Conservation (phyloP, 2,329 filamentous ascomycete species). For the Talaromyces sp. region DNA sequence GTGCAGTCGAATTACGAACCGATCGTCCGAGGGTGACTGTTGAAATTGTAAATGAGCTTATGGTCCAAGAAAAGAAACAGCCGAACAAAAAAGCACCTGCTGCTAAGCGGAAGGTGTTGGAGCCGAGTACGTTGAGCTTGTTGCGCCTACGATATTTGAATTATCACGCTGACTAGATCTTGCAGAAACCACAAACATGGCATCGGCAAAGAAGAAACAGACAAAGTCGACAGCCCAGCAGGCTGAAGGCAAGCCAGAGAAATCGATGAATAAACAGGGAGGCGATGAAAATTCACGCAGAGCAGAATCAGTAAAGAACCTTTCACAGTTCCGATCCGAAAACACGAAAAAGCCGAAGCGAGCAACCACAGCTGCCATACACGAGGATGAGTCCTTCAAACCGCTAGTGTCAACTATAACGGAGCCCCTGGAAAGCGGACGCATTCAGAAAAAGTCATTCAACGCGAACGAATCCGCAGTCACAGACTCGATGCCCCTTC, state of each 20-base stretch:
- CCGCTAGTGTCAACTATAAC: not conserved
- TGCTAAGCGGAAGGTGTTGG: conserved; percentile 36
- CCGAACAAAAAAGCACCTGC: conserved; percentile 19
- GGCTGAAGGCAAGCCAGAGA: conserved; percentile 15
- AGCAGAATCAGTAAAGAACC: conserved; percentile 12
- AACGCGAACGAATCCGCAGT: conserved; percentile 2
- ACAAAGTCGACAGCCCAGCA: conserved; percentile 22
- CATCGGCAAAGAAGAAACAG: conserved; percentile 32
- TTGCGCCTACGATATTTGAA: not conserved
- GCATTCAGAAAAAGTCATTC: not conserved
- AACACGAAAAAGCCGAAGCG: conserved; percentile 9
- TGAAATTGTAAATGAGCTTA: not conserved
- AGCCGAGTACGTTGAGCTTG: conserved; percentile 39
- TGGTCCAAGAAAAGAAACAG: conserved; percentile 14
- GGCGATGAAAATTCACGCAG: conserved; percentile 17
- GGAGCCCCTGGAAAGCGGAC: not conserved
- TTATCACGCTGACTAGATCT: conserved; percentile 20
- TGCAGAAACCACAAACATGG: conserved; percentile 50
- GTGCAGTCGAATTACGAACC: conserved; percentile 24
- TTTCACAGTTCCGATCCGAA: not conserved
- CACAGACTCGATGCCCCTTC: conserved; percentile 34
- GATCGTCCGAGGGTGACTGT: not conserved
- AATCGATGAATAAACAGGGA: not conserved
- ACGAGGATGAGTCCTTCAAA: not conserved
- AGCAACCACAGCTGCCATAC: not conserved